Evolutionary conservation across 78 protist genomes (phyloP), one percentile per base, ranked within the genome.

Genomic region (Capsaspora owczarzaki): DNA sequence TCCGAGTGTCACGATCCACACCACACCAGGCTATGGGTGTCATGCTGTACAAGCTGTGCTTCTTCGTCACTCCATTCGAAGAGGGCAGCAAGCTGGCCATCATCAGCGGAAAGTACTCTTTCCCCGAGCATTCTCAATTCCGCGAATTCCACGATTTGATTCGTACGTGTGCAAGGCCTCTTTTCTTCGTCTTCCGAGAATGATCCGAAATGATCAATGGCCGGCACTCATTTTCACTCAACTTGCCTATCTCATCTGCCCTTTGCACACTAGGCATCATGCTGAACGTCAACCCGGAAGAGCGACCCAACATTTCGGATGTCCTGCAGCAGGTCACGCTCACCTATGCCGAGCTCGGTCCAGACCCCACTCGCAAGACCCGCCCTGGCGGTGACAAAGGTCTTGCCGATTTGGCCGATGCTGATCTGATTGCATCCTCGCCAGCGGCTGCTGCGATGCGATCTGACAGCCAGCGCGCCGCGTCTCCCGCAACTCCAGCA

Each of bases 41-140:
- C 23, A 2, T 69, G 40, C 47, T 69, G 51, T 41, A 69, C 75
- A 2, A 6, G 47, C 75, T 69, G 31, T 69, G 75, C 75, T 41
- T 22, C 23, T 25, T 1, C 5, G 38, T 16, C 37, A 37, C 22
- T 25, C 75, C 75, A 12, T 69, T 69, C 41, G 51, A 69, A 5
- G 75, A 69, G 5, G 75, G 75, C 2, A 2, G 49, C 49, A 69
- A 69, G 38, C 75, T 69, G 75, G 29, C 43, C 51, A 69, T 69
- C n/a, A 16, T 69, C 40, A 69, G 41, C 49, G 75, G 22, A 43
- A 69, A 69, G 47, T 10, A 29, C 75, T 40, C 37, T 3, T 0
- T 69, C 6, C 75, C 75, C 42, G 33, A 66, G 51, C 12, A 12
- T 25, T 38, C 43, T 22, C 4, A 69, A 1, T 41, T 22, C 47